These are phyloP conservation scores for Melaleuca quinquenervia DNA, from an alignment of 345 rosid genomes.

Conservation along the genomic window DNA sequence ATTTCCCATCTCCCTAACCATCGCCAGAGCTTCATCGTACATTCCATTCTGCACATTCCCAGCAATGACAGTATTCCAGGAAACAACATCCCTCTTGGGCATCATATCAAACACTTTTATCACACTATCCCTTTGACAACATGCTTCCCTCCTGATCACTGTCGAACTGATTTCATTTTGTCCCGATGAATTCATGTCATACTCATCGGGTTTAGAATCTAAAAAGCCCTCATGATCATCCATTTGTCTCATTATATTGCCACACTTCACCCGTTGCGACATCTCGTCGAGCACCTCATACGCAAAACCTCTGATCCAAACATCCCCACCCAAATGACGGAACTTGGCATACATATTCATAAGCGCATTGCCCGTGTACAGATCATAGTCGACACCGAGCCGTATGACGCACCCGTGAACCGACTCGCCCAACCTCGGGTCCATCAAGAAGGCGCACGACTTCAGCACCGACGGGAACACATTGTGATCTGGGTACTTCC, in stretches of 20 bases:
- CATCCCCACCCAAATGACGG: slow-evolving; percentile 4
- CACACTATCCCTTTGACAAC: slow-evolving; percentile 21
- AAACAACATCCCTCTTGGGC: slow-evolving; percentile 69
- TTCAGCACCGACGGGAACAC: slow-evolving; percentile 71
- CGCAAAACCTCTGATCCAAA: background rate
- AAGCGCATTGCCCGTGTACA: slow-evolving; percentile 72
- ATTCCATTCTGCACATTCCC: slow-evolving; percentile 59
- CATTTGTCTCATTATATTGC: background rate
- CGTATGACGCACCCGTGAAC: slow-evolving; percentile 64
- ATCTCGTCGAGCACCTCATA: slow-evolving; percentile 27
- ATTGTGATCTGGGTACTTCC: slow-evolving; percentile 46
- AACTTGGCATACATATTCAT: slow-evolving; percentile 81
- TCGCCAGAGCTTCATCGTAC: slow-evolving; percentile 50
- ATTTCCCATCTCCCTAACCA: slow-evolving; percentile 60
- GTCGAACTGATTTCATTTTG: background rate
- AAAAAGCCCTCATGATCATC: background rate
- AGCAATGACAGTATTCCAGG: slow-evolving; percentile 73
- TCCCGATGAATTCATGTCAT: background rate
- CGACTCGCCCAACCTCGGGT: slow-evolving; percentile 53
- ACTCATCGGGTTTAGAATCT: background rate
- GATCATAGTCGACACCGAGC: slow-evolving; percentile 48
- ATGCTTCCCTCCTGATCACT: background rate
- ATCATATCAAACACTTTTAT: slow-evolving; percentile 55
- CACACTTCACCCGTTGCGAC: background rate
- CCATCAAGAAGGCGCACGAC: slow-evolving; percentile 44